Percentiles rank a stretch among this genome's conserved stretches.
Evolutionary conservation across 805 yeast species (phyloP).

Genomic region (Zygosaccharomyces bisporus): DNA sequence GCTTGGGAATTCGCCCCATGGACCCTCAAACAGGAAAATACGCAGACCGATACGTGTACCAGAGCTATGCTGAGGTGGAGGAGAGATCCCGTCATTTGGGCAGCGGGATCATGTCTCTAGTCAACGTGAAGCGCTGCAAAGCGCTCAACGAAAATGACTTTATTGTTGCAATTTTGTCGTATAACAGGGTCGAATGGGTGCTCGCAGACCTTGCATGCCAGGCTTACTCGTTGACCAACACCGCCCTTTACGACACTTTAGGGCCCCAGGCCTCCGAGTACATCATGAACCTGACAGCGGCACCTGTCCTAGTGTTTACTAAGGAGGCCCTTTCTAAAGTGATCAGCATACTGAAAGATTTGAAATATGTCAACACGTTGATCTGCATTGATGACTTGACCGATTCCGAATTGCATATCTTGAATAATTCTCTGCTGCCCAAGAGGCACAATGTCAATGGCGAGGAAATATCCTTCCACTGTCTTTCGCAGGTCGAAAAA

Average conservation of each 20-base stretch:
- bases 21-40: slow-evolving; percentile 37
- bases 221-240: slow-evolving; percentile 51
- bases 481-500: slow-evolving; percentile 40
- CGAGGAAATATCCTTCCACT: slow-evolving; percentile 40
- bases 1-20: slow-evolving; percentile 45
- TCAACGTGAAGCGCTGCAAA: slow-evolving; percentile 37
- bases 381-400: slow-evolving; percentile 52
- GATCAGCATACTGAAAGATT: slow-evolving; percentile 42
- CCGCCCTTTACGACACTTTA: slow-evolving; percentile 54
- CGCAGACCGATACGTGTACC: slow-evolving; percentile 42
- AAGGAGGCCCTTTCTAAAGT: slow-evolving; percentile 48
- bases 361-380: slow-evolving; percentile 46
- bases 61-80: slow-evolving; percentile 43
- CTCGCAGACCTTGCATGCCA: slow-evolving; percentile 65
- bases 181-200: slow-evolving; percentile 65
- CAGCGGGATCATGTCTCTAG: slow-evolving; percentile 48
- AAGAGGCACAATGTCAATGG: slow-evolving; percentile 30
- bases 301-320: slow-evolving; percentile 58
- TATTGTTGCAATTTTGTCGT: slow-evolving; percentile 52
- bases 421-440: slow-evolving; percentile 31
- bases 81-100: slow-evolving; percentile 48
- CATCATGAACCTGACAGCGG: slow-evolving; percentile 56
- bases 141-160: slow-evolving; percentile 39
- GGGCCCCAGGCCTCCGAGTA: slow-evolving; percentile 60
- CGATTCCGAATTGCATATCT: slow-evolving; percentile 33